Percentiles rank a stretch among this genome's conserved stretches.
Conservation (phyloP, 2,329 filamentous ascomycete genomes). For the Aspergillus alliaceus region DNA sequence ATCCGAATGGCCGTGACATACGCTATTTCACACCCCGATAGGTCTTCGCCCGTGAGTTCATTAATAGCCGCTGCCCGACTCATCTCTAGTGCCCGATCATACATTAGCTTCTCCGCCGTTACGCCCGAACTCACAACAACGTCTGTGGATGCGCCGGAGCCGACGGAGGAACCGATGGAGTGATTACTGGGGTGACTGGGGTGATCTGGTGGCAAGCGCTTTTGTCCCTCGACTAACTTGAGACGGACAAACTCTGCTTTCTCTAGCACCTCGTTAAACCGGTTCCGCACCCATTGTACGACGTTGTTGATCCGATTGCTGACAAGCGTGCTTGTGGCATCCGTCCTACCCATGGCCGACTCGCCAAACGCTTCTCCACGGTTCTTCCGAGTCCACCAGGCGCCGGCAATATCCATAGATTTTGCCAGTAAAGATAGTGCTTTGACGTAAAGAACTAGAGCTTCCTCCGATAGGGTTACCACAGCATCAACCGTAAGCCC, state of each 20-base stretch:
- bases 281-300: constrained; percentile 89
- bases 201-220: constrained; percentile 78
- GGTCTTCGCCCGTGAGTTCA: constrained; percentile 88
- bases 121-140: constrained; percentile 84
- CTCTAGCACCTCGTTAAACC: constrained; percentile 96
- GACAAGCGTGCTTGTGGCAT: constrained; percentile 52
- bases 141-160: constrained; percentile 66
- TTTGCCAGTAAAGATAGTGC: constrained; percentile 85
- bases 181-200: constrained; percentile 83
- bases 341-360: constrained; percentile 43
- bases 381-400: constrained; percentile 84
- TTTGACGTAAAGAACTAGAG: constrained; percentile 94
- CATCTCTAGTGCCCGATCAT: constrained; percentile 96
- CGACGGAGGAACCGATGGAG: constrained; percentile 57
- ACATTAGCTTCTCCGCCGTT: constrained; percentile 96
- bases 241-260: constrained; percentile 93
- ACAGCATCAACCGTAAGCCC: constrained; percentile 83
- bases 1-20: constrained; percentile 93
- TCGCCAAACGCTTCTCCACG: constrained; percentile 59
- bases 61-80: constrained; percentile 91
- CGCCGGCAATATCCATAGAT: constrained; percentile 90
- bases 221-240: constrained; percentile 83
- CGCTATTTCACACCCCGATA: constrained; percentile 83
- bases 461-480: constrained; percentile 87
- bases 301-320: constrained; percentile 81